Conservation (phyloP, 345 rosid genomes). For the Populus deltoides region DNA sequence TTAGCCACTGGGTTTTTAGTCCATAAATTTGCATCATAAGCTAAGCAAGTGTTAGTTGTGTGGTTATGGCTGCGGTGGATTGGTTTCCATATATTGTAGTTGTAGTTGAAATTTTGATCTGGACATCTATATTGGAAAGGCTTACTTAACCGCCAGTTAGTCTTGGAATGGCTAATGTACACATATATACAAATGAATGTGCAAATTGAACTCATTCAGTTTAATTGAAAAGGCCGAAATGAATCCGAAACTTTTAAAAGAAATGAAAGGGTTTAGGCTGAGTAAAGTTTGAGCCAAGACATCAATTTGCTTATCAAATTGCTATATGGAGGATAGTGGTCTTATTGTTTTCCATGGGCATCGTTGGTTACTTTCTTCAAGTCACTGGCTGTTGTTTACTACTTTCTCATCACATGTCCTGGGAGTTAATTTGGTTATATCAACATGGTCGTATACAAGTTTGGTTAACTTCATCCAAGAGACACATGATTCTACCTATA, state of each 20-base stretch:
- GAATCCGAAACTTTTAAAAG: not conserved
- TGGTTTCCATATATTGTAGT: not conserved
- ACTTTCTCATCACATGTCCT: not conserved
- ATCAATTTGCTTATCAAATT: not conserved
- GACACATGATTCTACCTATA: slow-evolving; percentile 2
- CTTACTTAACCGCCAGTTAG: not conserved
- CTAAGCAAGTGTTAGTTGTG: no score
- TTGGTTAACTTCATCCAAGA: slow-evolving; percentile 14
- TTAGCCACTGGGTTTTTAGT: no score
- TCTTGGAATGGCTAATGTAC: not conserved
- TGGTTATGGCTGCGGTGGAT: not conserved
- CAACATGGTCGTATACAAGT: not conserved
- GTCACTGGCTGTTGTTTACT: not conserved
- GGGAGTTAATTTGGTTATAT: not conserved
- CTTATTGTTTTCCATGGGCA: not conserved
- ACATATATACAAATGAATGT: not conserved
- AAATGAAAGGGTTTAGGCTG: not conserved
- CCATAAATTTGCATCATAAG: no score
- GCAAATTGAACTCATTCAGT: not conserved
- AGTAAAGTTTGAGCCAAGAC: no score
- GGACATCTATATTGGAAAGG: not conserved
- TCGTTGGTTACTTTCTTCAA: not conserved
- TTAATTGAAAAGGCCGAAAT: not conserved
- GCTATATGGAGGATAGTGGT: not conserved
- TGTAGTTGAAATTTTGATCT: not conserved